Evolutionary conservation across 176 grass and related monocot genomes (phyloP).

Genomic region (Guadua angustifolia): DNA sequence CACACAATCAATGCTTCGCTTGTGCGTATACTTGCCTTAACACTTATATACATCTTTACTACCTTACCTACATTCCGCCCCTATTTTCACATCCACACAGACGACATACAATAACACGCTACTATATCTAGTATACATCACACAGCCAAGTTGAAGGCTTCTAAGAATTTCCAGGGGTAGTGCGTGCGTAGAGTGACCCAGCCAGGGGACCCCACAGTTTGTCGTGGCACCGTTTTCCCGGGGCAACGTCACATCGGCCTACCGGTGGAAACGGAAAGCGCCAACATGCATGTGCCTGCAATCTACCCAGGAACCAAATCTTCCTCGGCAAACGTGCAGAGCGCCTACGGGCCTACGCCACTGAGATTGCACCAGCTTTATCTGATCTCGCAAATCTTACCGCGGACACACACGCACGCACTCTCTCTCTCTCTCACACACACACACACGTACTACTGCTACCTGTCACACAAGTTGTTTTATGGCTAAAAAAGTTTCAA

Average conservation of each 20-base stretch:
- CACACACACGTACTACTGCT: neutral
- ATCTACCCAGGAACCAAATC: slow-evolving; percentile 48
- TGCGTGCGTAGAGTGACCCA: neutral
- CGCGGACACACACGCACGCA: neutral
- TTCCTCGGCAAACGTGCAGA: neutral
- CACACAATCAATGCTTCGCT: no score
- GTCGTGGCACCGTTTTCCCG: neutral
- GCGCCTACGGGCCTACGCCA: neutral
- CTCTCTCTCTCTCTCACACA: neutral
- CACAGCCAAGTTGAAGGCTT: neutral
- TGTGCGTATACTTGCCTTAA: no score
- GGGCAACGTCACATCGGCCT: slow-evolving; percentile 27
- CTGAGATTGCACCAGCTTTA: slow-evolving; percentile 32
- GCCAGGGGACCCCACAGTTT: neutral
- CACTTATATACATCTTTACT: no score
- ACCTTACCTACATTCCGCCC: no score
- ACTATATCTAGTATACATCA: no score
- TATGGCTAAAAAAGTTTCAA: no score
- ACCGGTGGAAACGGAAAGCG: neutral
- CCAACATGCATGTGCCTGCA: slow-evolving; percentile 43
- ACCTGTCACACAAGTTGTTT: neutral
- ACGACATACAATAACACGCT: no score
- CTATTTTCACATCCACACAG: no score
- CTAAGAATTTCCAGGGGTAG: neutral
- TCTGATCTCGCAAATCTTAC: slow-evolving; percentile 50